Evolutionary conservation across 306 rosid species (phyloP).

Genomic region (Cotoneaster glaucophyllus): DNA sequence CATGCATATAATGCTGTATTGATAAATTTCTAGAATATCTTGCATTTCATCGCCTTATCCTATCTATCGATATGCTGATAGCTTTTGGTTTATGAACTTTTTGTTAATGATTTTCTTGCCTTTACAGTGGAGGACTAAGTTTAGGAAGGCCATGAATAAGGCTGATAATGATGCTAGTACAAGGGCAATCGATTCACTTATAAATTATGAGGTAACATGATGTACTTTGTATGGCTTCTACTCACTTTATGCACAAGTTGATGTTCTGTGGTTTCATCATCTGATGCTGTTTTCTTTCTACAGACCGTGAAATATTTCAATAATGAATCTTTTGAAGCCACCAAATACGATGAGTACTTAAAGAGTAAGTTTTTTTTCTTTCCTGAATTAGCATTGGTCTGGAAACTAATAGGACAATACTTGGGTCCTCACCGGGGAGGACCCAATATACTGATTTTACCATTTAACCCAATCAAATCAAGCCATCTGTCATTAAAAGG

Average conservation of each 20-base stretch:
- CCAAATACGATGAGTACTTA: conserved; percentile 64
- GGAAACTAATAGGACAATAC: neutral
- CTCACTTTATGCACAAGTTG: neutral
- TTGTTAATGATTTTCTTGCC: conserved; percentile 15
- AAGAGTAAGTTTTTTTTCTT: conserved; percentile 59
- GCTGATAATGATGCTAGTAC: conserved; percentile 94
- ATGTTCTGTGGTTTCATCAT: neutral
- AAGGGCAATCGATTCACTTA: conserved; percentile 81
- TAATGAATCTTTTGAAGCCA: conserved; percentile 78
- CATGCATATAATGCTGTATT: neutral
- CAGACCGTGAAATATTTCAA: conserved; percentile 97
- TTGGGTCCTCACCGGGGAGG: too few relatives aligned
- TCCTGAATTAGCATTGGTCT: neutral
- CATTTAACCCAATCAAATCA: too few relatives aligned
- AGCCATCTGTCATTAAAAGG: too few relatives aligned
- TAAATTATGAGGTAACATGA: conserved; percentile 81
- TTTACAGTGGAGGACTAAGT: conserved; percentile 97
- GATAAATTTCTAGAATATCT: neutral
- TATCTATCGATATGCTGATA: neutral
- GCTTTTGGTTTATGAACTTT: neutral
- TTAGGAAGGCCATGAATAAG: conserved; percentile 90
- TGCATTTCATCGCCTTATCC: neutral
- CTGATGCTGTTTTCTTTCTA: conserved; percentile 2
- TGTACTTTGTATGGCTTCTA: conserved; percentile 1
- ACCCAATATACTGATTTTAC: too few relatives aligned